Percentiles rank a stretch among this genome's conserved stretches.
These are phyloP conservation scores for Emergomyces orientalis DNA, from an alignment of 2,329 filamentous ascomycete species.

Conservation along the genomic window DNA sequence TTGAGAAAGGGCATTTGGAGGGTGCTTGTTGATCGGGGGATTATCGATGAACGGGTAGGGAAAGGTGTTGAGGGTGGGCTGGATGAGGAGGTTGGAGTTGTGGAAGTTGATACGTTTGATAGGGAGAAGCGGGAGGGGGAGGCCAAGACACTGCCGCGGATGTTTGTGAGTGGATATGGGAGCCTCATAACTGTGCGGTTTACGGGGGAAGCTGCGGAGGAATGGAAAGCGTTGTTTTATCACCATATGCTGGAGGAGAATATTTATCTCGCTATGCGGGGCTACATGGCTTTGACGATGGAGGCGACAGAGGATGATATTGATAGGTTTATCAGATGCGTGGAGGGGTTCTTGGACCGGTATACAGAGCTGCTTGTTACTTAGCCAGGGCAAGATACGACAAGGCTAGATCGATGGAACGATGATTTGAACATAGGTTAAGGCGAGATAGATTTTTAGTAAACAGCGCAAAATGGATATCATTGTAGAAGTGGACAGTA, in stretches of 20 bases:
- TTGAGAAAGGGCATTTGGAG: conserved; percentile 18
- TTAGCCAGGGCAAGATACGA: background rate
- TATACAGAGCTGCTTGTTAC: background rate
- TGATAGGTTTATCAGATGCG: conserved; percentile 4
- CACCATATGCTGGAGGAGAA: conserved; percentile 23
- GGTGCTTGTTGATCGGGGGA: conserved; percentile 10
- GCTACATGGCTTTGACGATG: conserved; percentile 26
- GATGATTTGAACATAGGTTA: background rate
- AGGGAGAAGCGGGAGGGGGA: conserved; percentile 5
- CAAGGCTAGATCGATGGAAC: background rate
- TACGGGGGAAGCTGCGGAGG: conserved; percentile 14
- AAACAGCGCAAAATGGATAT: background rate
- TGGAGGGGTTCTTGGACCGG: conserved; percentile 1
- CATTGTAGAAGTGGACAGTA: background rate
- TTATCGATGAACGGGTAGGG: background rate
- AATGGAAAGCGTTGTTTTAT: conserved; percentile 22
- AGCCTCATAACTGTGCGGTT: conserved; percentile 26
- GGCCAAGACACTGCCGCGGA: conserved; percentile 15
- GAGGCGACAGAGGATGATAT: conserved; percentile 16
- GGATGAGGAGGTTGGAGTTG: background rate
- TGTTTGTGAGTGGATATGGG: conserved; percentile 25
- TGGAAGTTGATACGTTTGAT: conserved; percentile 6
- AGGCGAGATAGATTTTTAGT: background rate
- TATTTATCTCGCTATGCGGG: conserved; percentile 24
- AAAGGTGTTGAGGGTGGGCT: background rate